phyloP scores from a whole-genome alignment of 2,329 filamentous ascomycete species.

The Hypoxylon sp. region DNA sequence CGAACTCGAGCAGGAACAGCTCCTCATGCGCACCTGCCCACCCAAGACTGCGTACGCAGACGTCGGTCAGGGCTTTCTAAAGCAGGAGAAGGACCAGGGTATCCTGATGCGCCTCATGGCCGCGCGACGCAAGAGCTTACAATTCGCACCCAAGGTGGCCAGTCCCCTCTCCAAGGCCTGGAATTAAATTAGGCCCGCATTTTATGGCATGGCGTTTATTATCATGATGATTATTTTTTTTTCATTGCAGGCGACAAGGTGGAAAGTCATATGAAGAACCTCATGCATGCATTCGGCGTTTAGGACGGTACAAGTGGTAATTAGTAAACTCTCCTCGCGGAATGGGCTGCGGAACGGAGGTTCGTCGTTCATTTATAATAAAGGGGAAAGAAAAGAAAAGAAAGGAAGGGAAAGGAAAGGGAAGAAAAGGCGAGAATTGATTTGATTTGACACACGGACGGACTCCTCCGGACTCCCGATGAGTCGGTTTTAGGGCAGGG shows the following conservation, averaged over 20 bases:
- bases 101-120: slow-evolving; percentile 77
- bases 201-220: background rate
- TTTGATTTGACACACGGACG: background rate
- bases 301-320: slow-evolving; percentile 1
- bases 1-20: slow-evolving; percentile 55
- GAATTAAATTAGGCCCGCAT: slow-evolving; percentile 52
- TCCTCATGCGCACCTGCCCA: slow-evolving; percentile 69
- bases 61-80: slow-evolving; percentile 63
- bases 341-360: slow-evolving; percentile 5
- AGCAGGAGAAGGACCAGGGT: slow-evolving; percentile 67
- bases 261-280: too few relatives aligned
- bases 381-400: background rate
- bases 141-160: slow-evolving; percentile 81
- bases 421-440: background rate
- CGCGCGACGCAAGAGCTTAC: slow-evolving; percentile 81
- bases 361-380: slow-evolving; percentile 18
- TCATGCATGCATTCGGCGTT: slow-evolving; percentile 20
- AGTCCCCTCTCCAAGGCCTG: slow-evolving; percentile 77
- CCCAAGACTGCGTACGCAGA: slow-evolving; percentile 61
- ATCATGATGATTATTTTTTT: background rate
- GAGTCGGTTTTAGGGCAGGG: background rate
- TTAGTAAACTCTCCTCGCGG: background rate
- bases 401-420: background rate
- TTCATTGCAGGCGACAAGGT: too few relatives aligned
- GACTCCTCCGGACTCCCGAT: background rate